Conservation (phyloP, 2,329 filamentous ascomycete genomes). For the Fusarium sambucinum region DNA sequence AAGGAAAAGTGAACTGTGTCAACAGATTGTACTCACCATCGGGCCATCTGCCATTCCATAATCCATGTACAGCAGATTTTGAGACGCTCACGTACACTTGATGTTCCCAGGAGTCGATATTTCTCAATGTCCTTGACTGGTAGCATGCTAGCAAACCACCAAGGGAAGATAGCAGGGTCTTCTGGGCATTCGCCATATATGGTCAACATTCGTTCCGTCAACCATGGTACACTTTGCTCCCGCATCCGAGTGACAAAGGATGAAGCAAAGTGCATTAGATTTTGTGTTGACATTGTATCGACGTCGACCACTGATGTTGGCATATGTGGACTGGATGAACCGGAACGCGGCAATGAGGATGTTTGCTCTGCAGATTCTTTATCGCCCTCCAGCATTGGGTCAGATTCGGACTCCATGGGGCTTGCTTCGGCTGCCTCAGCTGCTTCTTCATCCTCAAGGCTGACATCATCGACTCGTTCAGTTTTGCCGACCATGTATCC, state of each 20-base stretch:
- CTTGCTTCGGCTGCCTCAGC: slow-evolving; percentile 74
- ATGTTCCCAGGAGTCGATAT: slow-evolving; percentile 78
- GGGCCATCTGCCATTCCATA: slow-evolving; percentile 73
- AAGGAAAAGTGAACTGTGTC: background rate
- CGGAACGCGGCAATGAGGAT: slow-evolving; percentile 10
- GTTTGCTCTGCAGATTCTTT: slow-evolving; percentile 10
- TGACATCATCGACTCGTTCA: slow-evolving; percentile 84
- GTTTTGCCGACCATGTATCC: slow-evolving; percentile 83
- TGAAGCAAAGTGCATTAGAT: slow-evolving; percentile 73
- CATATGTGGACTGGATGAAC: slow-evolving; percentile 11
- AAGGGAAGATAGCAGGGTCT: slow-evolving; percentile 83
- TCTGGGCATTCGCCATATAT: slow-evolving; percentile 82
- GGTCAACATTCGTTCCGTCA: slow-evolving; percentile 76
- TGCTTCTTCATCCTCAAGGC: slow-evolving; percentile 81
- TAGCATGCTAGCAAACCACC: slow-evolving; percentile 89
- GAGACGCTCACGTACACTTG: slow-evolving; percentile 81
- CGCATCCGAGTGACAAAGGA: slow-evolving; percentile 78
- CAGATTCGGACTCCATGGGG: slow-evolving; percentile 5
- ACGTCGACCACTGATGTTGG: slow-evolving; percentile 31
- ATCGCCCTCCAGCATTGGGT: background rate
- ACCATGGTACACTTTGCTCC: slow-evolving; percentile 77
- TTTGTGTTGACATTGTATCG: slow-evolving; percentile 72
- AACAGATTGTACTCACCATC: slow-evolving; percentile 71
- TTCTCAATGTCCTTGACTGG: slow-evolving; percentile 84
- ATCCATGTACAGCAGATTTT: slow-evolving; percentile 89